Percentiles rank a stretch among this genome's conserved stretches.
Conservation (phyloP, 192 early-diverging fungal genomes). For the Backusella westeae region DNA sequence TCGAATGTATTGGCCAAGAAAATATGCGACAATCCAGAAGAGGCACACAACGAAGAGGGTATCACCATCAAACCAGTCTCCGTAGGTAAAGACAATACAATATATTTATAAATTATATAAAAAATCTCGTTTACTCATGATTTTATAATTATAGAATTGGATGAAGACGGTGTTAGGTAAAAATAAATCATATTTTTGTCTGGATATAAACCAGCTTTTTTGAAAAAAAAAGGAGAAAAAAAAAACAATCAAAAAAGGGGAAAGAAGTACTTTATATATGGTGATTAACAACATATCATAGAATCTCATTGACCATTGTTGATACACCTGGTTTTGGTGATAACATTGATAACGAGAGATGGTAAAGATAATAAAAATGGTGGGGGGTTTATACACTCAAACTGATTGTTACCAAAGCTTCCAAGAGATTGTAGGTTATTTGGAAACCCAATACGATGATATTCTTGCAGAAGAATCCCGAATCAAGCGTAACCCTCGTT, state of each 20-base stretch:
- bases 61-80: conserved; percentile 87
- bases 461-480: conserved; percentile 87
- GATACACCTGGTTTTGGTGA: conserved; percentile 99
- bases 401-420: conserved; percentile 55
- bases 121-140: background rate
- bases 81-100: conserved; percentile 40
- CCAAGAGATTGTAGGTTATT: conserved; percentile 87
- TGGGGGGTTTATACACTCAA: background rate
- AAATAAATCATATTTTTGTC: background rate
- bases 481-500: conserved; percentile 84
- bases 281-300: background rate
- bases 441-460: conserved; percentile 93
- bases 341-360: conserved; percentile 91
- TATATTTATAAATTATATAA: too few relatives aligned
- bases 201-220: conserved; percentile 1
- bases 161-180: conserved; percentile 94
- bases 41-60: conserved; percentile 82
- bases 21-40: conserved; percentile 63
- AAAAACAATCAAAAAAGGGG: background rate
- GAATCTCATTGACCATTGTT: conserved; percentile 92
- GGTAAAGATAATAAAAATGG: conserved; percentile 46
- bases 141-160: conserved; percentile 62
- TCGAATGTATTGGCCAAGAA: conserved; percentile 65
- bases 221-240: background rate
- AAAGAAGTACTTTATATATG: background rate